A percentile compares a stretch with the other conserved stretches of the same genome.
phyloP scores from a whole-genome alignment of 73 alveolate species.

The Blepharisma stoltei region DNA sequence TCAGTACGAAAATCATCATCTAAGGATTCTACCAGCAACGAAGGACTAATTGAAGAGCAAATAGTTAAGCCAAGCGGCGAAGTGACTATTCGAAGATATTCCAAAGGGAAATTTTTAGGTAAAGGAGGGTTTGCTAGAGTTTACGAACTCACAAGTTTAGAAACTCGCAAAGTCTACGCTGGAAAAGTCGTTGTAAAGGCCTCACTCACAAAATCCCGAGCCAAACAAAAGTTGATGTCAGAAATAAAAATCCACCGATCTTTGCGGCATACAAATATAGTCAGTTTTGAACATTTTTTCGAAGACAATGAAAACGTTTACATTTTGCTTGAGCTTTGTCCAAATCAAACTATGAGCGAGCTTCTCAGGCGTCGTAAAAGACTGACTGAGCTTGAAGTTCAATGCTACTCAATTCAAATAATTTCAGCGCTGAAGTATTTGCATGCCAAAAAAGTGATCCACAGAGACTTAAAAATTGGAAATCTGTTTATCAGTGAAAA shows the following conservation, averaged over 20 bases:
- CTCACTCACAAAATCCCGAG: conserved; percentile 80
- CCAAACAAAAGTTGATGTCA: conserved; percentile 64
- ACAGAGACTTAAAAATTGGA: conserved; percentile 78
- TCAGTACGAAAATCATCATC: too few species aligned
- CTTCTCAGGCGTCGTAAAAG: conserved; percentile 51
- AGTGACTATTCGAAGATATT: neutral
- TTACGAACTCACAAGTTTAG: conserved; percentile 74
- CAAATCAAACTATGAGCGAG: conserved; percentile 55
- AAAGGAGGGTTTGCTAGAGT: conserved; percentile 96
- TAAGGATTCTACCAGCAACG: too few species aligned
- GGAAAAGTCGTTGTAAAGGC: conserved; percentile 86
- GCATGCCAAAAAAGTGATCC: conserved; percentile 62
- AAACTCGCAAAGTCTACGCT: conserved; percentile 62
- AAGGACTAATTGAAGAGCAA: too few species aligned
- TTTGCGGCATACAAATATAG: conserved; percentile 38
- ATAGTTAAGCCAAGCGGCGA: too few species aligned
- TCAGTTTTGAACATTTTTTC: conserved; percentile 91
- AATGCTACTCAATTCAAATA: conserved; percentile 49
- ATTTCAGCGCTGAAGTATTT: conserved; percentile 56
- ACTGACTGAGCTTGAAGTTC: conserved; percentile 57
- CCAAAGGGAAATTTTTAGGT: conserved; percentile 70
- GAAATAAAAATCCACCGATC: too few species aligned
- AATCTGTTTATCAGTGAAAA: conserved; percentile 73
- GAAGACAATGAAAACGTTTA: conserved; percentile 65
- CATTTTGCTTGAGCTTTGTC: conserved; percentile 58